These are phyloP conservation scores for Boletus subcaerulescens DNA, from an alignment of 768 basidiomycete species.

Conservation along the genomic window DNA sequence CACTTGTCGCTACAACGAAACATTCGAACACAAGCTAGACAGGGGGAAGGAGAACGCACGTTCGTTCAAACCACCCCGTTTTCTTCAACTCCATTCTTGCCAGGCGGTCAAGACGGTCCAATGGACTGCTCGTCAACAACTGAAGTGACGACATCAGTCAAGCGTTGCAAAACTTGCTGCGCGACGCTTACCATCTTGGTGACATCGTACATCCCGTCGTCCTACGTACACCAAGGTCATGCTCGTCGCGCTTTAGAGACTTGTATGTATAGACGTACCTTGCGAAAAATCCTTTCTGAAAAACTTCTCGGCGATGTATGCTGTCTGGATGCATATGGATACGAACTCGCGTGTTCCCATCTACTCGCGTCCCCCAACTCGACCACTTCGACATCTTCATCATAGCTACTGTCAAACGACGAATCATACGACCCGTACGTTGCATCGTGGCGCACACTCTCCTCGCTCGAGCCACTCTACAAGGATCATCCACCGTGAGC, in stretches of 20 bases:
- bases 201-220: constrained; percentile 16
- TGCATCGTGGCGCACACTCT: constrained; percentile 4
- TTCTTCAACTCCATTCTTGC: constrained; percentile 30
- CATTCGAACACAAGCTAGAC: not conserved
- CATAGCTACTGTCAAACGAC: constrained; percentile 13
- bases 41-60: constrained; percentile 1
- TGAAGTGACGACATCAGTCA: constrained; percentile 10
- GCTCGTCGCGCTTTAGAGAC: not conserved
- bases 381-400: constrained; percentile 18
- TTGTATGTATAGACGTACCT: constrained; percentile 12
- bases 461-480: constrained; percentile 20
- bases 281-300: constrained; percentile 1
- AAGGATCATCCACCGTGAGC: not conserved
- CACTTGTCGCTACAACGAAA: constrained; percentile 26
- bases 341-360: constrained; percentile 18
- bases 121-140: constrained; percentile 24
- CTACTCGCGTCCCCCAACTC: constrained; percentile 8
- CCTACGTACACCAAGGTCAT: constrained; percentile 9
- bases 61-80: constrained; percentile 31
- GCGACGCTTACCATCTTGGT: constrained; percentile 26
- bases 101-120: constrained; percentile 29
- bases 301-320: not conserved
- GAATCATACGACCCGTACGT: constrained; percentile 4
- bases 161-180: not conserved
- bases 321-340: constrained; percentile 8